These are phyloP conservation scores for Nadsonia commutata DNA, from an alignment of 1,139 yeast genomes.

Conservation along the genomic window DNA sequence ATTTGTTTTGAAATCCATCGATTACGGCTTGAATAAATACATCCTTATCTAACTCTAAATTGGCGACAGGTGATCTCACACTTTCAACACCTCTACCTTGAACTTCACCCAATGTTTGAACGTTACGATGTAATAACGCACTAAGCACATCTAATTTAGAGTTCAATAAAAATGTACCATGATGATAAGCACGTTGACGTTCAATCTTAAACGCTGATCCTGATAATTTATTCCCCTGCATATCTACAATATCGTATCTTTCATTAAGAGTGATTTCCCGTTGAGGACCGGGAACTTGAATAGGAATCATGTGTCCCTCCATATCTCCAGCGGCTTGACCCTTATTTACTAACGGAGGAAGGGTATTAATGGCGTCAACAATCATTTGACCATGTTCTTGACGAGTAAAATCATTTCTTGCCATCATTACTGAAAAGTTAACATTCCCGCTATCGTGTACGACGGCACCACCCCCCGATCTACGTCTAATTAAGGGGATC, in stretches of 20 bases:
- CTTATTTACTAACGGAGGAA: neutral
- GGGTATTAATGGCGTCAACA: conserved; percentile 33
- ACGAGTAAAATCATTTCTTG: conserved; percentile 52
- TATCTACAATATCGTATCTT: conserved; percentile 61
- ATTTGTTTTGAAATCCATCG: conserved; percentile 30
- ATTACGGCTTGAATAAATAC: conserved; percentile 36
- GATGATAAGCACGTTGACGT: conserved; percentile 77
- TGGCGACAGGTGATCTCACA: conserved; percentile 63
- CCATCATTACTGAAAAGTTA: conserved; percentile 70
- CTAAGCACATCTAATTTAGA: conserved; percentile 47
- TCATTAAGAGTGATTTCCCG: conserved; percentile 37
- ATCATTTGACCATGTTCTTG: conserved; percentile 44
- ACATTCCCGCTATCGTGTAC: conserved; percentile 90
- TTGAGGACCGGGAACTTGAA: conserved; percentile 17
- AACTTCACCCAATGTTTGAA: conserved; percentile 30
- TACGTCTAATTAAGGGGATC: conserved; percentile 63
- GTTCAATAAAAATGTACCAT: conserved; percentile 82
- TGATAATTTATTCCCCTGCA: conserved; percentile 44
- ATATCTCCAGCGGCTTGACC: conserved; percentile 4
- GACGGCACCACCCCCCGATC: conserved; percentile 94
- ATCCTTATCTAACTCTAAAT: conserved; percentile 34
- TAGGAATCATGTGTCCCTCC: conserved; percentile 3
- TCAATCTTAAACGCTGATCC: conserved; percentile 88
- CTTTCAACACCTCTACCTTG: conserved; percentile 57
- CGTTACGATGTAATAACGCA: conserved; percentile 39